Conservation (phyloP, 768 basidiomycete genomes). For the Kwoniella mangroviensis region DNA sequence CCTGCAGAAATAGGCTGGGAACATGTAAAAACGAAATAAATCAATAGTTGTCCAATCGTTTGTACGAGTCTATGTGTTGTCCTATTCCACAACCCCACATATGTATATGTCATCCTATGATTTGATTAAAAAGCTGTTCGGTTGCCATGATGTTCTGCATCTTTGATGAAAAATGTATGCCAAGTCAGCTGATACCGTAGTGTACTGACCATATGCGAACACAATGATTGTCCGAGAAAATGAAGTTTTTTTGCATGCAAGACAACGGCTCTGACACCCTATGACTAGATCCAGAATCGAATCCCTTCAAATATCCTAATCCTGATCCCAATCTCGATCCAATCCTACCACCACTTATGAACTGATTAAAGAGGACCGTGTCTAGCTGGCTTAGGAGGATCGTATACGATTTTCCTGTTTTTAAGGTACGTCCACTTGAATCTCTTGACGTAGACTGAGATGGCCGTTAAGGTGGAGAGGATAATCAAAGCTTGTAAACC, state of each 20-base stretch:
- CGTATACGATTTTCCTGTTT: conserved; percentile 77
- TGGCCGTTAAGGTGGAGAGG: conserved; percentile 78
- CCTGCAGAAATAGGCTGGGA: background rate
- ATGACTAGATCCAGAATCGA: background rate
- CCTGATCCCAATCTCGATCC: background rate
- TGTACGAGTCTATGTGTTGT: no score
- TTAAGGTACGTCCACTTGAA: conserved; percentile 94
- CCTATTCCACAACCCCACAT: no score
- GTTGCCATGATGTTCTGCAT: no score
- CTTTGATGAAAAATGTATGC: no score
- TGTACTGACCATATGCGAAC: no score
- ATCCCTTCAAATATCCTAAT: background rate
- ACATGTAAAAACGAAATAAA: background rate
- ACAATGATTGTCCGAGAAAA: conserved; percentile 9
- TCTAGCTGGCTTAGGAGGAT: conserved; percentile 49
- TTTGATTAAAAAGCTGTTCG: no score
- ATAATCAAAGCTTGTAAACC: conserved; percentile 88
- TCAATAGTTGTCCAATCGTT: no score
- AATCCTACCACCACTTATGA: background rate
- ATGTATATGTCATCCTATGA: no score
- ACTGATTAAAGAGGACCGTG: conserved; percentile 26
- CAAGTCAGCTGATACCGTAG: no score
- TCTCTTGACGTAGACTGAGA: conserved; percentile 88
- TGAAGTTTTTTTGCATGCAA: conserved; percentile 13
- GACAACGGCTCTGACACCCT: background rate